Conservation (phyloP, 73 alveolate genomes). For the Blepharisma japonicum region DNA sequence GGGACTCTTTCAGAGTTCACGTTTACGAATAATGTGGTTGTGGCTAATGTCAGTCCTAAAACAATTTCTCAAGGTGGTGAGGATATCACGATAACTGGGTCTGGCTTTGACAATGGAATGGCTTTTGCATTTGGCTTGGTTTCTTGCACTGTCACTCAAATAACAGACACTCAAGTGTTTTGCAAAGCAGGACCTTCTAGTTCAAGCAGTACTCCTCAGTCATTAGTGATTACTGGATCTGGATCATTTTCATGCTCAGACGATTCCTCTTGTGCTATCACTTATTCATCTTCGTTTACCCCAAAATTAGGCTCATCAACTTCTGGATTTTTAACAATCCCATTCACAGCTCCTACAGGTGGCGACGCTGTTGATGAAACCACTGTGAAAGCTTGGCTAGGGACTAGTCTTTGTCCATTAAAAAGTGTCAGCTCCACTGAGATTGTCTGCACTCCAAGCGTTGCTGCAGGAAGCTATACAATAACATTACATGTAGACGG, state of each 20-base stretch:
- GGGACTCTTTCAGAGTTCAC: not conserved
- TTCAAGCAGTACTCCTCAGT: not conserved
- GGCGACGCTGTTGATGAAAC: not conserved
- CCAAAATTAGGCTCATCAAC: not conserved
- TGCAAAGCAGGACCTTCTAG: not conserved
- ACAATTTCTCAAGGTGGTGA: slow-evolving; percentile 17
- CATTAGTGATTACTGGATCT: not conserved
- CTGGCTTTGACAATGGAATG: not conserved
- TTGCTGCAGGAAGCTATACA: slow-evolving; percentile 13
- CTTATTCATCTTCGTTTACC: not conserved
- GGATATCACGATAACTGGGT: not conserved
- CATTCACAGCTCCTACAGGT: not conserved
- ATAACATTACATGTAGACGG: not conserved
- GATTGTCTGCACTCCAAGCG: not conserved
- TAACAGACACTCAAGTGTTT: not conserved
- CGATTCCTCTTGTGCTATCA: not conserved
- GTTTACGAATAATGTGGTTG: not conserved
- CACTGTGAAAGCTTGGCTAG: not conserved
- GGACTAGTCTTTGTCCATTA: not conserved
- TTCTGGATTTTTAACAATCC: not conserved
- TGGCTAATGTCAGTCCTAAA: not conserved
- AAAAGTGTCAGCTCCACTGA: not conserved
- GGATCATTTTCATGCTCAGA: not conserved
- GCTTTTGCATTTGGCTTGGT: not conserved
- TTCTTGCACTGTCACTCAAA: not conserved